Evolutionary conservation across 106 monocot genomes (phyloP).

Genomic region (Dendrobium chrysotoxum): DNA sequence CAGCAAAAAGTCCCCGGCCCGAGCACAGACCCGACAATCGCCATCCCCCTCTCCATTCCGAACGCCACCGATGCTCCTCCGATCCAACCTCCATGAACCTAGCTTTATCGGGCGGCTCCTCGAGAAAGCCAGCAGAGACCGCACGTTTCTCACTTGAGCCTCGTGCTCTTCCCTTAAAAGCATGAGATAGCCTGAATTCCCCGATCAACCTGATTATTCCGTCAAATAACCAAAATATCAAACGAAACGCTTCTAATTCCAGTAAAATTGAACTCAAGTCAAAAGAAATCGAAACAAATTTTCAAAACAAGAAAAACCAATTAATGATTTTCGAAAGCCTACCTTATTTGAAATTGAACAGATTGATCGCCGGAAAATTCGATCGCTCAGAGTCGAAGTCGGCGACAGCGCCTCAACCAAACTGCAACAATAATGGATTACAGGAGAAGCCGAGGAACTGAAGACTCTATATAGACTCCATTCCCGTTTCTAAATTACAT

Average conservation of each 20-base stretch:
- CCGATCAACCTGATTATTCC: background rate
- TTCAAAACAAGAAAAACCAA: background rate
- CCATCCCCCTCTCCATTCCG: conserved; percentile 16
- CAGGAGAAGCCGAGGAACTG: background rate
- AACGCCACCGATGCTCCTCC: background rate
- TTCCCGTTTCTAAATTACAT: conserved; percentile 6
- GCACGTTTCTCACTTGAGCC: conserved; percentile 12
- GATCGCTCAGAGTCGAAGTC: background rate
- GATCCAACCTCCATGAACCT: conserved; percentile 13
- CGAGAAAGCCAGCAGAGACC: conserved; percentile 5
- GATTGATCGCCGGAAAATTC: background rate
- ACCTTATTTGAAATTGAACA: background rate
- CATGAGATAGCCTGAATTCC: conserved; percentile 6
- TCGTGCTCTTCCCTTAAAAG: conserved; percentile 9
- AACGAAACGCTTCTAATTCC: background rate
- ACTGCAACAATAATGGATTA: background rate
- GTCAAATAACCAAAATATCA: background rate
- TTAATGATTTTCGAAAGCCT: background rate
- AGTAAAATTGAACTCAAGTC: background rate
- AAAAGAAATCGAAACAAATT: background rate
- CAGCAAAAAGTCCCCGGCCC: conserved; percentile 15
- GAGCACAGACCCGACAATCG: conserved; percentile 27
- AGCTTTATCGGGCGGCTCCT: background rate
- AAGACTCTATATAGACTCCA: conserved; percentile 6
- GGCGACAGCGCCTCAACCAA: background rate